Conservation (phyloP, 768 basidiomycete species). For the Cystofilobasidium bisporidii region DNA sequence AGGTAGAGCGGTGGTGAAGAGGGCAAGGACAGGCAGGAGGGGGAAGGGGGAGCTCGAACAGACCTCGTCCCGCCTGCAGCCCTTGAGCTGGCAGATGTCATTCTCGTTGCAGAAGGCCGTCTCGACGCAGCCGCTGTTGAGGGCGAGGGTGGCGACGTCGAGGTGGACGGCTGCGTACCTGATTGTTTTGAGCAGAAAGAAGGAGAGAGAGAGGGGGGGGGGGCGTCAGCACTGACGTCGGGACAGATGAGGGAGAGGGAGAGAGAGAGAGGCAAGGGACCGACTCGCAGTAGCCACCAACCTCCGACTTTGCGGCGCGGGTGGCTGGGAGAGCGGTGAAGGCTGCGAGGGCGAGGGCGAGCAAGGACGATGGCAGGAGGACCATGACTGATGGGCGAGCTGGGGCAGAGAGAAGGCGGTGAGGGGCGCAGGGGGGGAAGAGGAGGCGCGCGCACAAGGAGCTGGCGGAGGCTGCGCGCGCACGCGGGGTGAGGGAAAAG, state of each 20-base stretch:
- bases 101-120: constrained; percentile 22
- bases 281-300: constrained; percentile 21
- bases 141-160: constrained; percentile 15
- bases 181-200: too few species aligned
- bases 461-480: too few species aligned
- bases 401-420: neutral
- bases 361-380: neutral
- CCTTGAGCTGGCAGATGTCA: constrained; percentile 18
- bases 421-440: too few species aligned
- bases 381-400: too few species aligned
- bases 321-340: neutral
- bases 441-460: neutral
- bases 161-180: constrained; percentile 23
- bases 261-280: neutral
- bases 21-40: too few species aligned
- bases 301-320: constrained; percentile 13
- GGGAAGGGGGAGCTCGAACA: neutral
- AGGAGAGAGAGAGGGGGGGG: neutral
- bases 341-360: constrained; percentile 3
- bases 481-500: neutral
- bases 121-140: constrained; percentile 18
- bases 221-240: neutral
- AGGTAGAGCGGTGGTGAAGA: too few species aligned
- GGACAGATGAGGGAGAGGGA: too few species aligned
- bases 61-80: constrained; percentile 27